Evolutionary conservation across 2,329 filamentous ascomycete genomes (phyloP), one percentile per base, ranked within the genome.

Genomic region (Colletotrichum sansevieriae): DNA sequence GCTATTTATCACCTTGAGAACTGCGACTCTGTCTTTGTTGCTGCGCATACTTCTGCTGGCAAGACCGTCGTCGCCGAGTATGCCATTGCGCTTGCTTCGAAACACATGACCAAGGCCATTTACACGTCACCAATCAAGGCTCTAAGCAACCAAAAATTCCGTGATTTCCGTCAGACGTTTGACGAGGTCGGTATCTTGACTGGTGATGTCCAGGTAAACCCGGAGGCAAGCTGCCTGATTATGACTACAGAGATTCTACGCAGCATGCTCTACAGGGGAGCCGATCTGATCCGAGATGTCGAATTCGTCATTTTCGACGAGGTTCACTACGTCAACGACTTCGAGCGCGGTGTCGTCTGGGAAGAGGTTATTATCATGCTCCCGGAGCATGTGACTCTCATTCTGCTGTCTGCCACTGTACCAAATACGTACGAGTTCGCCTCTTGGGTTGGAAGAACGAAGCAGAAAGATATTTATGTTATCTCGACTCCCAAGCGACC

Each of bases 301-400:
- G 96, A 99, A 73, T 99, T 97, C 78, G 96, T 99, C 73, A 98
- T 99, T 56, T 99, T 99, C 71, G 96, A 99, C 75, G 96, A 99
- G 80, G 96, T 99, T 2, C 96, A 99, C 80, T 99, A 99, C 77
- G 95, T 99, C 72, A 99, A 98, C 76, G 96, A 99, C 78, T 87
- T 92, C 29, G 96, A 98, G 78, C 89, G 96, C 80, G 96, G 96
- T 75, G 96, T 99, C 6, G 96, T 99, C 0, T 99, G 96, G 96
- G 96, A 99, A 80, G 96, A 99, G 80, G 96, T 99, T 75, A 99
- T 99, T 76, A 99, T 99, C 75, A 98, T 99, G 96, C 86, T 99
- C 63, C 96, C 96, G 0, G 95, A 97, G 77, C 96, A 99, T 80
- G 94, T 99, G 44, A 97, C 96, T 2, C 86, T 99, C 22, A 99